These are phyloP conservation scores for Wickerhamomyces kurtzmanii DNA, from an alignment of 805 yeast genomes.

Conservation along the genomic window DNA sequence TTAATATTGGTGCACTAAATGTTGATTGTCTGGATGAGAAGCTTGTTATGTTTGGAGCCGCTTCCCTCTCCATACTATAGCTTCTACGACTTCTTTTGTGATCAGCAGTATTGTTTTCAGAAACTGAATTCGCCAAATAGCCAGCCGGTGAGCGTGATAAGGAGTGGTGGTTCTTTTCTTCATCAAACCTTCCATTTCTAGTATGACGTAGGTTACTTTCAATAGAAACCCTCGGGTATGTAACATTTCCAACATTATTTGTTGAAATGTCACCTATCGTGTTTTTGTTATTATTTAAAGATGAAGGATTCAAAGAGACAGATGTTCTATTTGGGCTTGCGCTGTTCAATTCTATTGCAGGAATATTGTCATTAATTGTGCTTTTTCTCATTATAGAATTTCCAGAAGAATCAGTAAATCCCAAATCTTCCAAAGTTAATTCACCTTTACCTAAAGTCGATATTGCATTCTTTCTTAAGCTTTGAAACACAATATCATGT, in stretches of 20 bases:
- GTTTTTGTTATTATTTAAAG: neutral
- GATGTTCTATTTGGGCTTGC: neutral
- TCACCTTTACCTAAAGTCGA: constrained; percentile 48
- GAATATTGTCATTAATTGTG: neutral
- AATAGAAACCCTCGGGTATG: neutral
- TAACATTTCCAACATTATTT: neutral
- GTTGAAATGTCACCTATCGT: neutral
- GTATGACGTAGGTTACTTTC: too few species aligned
- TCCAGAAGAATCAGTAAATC: constrained; percentile 1
- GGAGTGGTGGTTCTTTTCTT: too few species aligned
- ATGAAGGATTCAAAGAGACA: constrained; percentile 1
- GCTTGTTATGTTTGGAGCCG: too few species aligned
- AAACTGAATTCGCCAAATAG: too few species aligned
- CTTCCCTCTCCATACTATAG: too few species aligned
- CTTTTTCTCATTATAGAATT: constrained; percentile 1
- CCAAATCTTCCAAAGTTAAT: constrained; percentile 28
- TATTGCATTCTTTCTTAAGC: constrained; percentile 35
- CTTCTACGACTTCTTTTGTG: too few species aligned
- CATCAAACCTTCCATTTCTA: too few species aligned
- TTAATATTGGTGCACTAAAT: too few species aligned
- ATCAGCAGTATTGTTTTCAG: too few species aligned
- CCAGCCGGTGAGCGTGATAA: too few species aligned
- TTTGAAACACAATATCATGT: constrained; percentile 28
- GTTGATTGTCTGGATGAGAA: too few species aligned
- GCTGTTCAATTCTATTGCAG: constrained; percentile 1